phyloP scores from a whole-genome alignment of 768 basidiomycete species.

The Mycena pura region DNA sequence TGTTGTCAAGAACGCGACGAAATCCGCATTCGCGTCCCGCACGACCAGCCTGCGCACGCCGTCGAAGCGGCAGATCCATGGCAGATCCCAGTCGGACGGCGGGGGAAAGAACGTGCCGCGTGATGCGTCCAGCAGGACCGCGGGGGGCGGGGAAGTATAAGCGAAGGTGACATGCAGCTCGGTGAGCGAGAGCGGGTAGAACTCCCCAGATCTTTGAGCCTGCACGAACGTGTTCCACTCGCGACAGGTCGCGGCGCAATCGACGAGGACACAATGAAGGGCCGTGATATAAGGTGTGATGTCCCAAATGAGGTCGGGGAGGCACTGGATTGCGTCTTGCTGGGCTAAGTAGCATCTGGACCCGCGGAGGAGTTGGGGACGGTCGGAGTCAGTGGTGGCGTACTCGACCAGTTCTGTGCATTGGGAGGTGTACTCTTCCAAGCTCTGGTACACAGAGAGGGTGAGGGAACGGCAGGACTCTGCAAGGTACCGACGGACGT shows the following conservation, averaged over 20 bases:
- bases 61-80: neutral
- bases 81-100: neutral
- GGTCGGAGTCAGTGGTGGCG: neutral
- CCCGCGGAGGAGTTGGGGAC: too few relatives aligned
- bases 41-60: neutral
- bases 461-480: neutral
- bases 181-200: neutral
- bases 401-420: neutral
- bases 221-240: neutral
- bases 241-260: neutral
- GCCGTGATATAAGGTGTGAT: neutral
- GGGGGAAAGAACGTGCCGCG: neutral
- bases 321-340: neutral
- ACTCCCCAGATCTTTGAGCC: neutral
- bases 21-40: neutral
- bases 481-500: neutral
- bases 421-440: neutral
- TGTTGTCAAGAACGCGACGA: neutral
- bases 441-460: neutral
- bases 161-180: neutral
- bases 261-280: neutral
- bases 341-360: neutral
- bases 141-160: neutral
- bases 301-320: neutral
- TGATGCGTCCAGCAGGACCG: neutral